Base-by-base conservation (phyloP, 148 eudicot genomes). In the Bassia scoparia region DNA sequence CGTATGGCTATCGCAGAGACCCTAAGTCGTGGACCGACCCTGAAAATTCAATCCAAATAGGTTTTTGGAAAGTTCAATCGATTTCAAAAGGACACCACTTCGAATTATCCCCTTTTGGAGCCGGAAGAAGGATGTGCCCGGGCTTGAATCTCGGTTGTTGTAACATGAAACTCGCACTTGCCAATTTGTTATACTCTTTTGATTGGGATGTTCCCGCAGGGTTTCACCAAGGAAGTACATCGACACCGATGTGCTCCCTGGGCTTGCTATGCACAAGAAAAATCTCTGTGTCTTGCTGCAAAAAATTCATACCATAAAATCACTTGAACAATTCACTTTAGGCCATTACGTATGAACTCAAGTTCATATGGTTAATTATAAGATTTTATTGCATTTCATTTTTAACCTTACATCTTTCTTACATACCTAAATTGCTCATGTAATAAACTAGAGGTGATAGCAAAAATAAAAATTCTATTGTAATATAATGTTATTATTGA, bases 41-140 rank as follows among this genome's bases (percentile, higher is more conserved):
- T 0, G 78, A 31, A 56, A 30, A 46, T 84, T 78, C 23, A 62
- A 16, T 34, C 84, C 86, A 0, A 82, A 84, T 15, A 75, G 86
- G 30, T 84, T 84, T 71, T 15, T 81, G 43, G 82, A 49, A 0
- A 81, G 73, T 38, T 18, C 67, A 20, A 69, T 78, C 27, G 82
- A 82, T 27, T 75, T 71, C 24, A n/a, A 80, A 64, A 67, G 86
- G 84, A 0, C 56, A 73, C 7, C 72, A 81, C 44, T 81, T 81
- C 26, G 77, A 79, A 33, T 29, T 81, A 1, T 60, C 80, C 23
- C 85, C 88, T 0, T 82, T 85, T 56, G 86, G 88, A 5, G 74
- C 82, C 7, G 89, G 89, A 2, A 70, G 85, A 48, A 79, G 86
- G 60, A 67, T 74, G 14, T 84, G 89, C 41, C 85, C 89, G 2